Conservation (phyloP, 805 yeast genomes). For the Phaffomyces opuntiae region DNA sequence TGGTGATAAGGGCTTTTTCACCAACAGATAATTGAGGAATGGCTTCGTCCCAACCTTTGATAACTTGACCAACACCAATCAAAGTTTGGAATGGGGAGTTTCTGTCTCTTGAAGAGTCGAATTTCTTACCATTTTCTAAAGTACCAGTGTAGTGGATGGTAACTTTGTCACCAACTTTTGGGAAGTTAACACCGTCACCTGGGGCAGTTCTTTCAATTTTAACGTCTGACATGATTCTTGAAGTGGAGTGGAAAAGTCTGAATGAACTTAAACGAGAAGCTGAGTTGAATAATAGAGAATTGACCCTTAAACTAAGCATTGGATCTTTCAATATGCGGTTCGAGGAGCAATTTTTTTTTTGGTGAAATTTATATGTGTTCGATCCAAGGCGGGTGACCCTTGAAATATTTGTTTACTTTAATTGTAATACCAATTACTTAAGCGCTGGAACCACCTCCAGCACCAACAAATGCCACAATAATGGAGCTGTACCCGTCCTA, state of each 20-base stretch:
- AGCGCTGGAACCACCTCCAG: no score
- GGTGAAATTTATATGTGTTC: background rate
- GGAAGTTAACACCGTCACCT: constrained; percentile 82
- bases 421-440: no score
- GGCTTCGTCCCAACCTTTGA: constrained; percentile 94
- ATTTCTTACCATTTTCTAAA: constrained; percentile 89
- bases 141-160: constrained; percentile 96
- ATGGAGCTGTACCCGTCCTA: constrained; percentile 36
- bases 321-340: background rate
- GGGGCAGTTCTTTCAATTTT: constrained; percentile 25
- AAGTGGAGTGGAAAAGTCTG: constrained; percentile 16
- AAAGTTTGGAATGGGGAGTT: constrained; percentile 90
- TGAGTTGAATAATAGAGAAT: background rate
- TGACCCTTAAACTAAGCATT: background rate
- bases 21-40: constrained; percentile 90
- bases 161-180: constrained; percentile 79
- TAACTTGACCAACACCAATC: constrained; percentile 95
- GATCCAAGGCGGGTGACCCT: background rate
- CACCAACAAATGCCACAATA: no score
- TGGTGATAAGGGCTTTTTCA: constrained; percentile 85
- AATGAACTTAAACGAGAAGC: background rate
- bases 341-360: background rate
- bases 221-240: constrained; percentile 22
- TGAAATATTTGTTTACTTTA: background rate
- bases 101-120: constrained; percentile 93